Percentiles rank a stretch among this genome's conserved stretches.
phyloP scores from a whole-genome alignment of 441 rosid genomes.

The Syzygium malaccense region DNA sequence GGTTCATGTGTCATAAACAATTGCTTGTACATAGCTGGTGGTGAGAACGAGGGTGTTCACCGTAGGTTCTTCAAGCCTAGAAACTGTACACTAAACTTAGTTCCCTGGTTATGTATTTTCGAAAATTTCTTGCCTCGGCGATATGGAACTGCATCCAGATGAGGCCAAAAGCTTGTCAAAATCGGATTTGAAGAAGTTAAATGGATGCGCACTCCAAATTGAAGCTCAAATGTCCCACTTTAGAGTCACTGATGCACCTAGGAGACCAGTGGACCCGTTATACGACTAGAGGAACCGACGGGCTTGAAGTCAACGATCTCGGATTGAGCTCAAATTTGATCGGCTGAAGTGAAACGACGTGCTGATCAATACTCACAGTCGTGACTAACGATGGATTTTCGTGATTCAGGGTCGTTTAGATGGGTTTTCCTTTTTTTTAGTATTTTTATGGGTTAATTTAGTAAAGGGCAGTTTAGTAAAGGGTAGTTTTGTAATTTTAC shows the following conservation, averaged over 20 bases:
- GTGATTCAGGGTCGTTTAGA: no score
- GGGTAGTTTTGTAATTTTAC: no score
- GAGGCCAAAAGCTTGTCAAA: not conserved
- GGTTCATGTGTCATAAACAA: constrained; percentile 56
- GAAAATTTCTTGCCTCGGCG: not conserved
- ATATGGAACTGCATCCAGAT: not conserved
- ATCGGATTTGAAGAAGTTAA: not conserved
- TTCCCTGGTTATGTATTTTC: not conserved
- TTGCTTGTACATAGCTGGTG: constrained; percentile 52
- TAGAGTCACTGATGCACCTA: not conserved
- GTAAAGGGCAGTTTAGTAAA: no score
- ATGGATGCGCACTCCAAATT: not conserved
- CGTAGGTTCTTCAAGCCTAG: constrained; percentile 43
- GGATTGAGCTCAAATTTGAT: no score
- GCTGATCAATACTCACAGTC: no score
- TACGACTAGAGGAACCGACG: not conserved
- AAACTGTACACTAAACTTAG: not conserved
- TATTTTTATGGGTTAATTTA: no score
- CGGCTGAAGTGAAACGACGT: no score
- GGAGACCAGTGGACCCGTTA: no score
- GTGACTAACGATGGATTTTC: no score
- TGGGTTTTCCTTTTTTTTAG: no score
- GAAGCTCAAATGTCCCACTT: not conserved
- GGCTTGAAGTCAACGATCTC: no score
- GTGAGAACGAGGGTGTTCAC: constrained; percentile 44